A percentile compares a stretch with the other conserved stretches of the same genome.
These are phyloP conservation scores for Kluyveromyces aestuarii DNA, from an alignment of 805 yeast genomes.

Conservation along the genomic window DNA sequence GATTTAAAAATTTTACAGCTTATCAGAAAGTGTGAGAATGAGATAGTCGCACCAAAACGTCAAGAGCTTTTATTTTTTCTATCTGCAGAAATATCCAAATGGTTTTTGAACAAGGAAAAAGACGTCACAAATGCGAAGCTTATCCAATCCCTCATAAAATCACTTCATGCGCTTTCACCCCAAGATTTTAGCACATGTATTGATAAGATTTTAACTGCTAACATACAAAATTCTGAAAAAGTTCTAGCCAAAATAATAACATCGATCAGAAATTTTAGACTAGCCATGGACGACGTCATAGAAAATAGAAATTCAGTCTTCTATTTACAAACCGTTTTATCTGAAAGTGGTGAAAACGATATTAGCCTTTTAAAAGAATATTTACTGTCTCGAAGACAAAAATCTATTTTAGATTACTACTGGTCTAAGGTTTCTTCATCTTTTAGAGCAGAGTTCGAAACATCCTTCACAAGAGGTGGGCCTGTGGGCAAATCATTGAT, in stretches of 20 bases:
- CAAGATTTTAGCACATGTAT: constrained; percentile 15
- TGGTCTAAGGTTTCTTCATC: constrained; percentile 19
- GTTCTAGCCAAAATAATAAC: constrained; percentile 20
- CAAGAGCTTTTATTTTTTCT: constrained; percentile 15
- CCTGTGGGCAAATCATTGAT: constrained; percentile 26
- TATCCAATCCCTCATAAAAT: constrained; percentile 7
- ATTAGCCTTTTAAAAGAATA: constrained; percentile 12
- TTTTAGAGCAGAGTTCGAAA: constrained; percentile 26
- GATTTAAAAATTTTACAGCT: constrained; percentile 20
- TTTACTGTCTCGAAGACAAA: constrained; percentile 9
- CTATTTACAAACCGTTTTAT: constrained; percentile 13
- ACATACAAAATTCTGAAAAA: constrained; percentile 13
- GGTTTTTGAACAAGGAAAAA: constrained; percentile 8
- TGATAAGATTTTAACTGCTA: constrained; percentile 16
- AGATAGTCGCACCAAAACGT: constrained; percentile 12
- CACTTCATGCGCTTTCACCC: constrained; percentile 16
- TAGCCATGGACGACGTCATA: constrained; percentile 14
- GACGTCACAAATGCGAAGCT: constrained; percentile 5
- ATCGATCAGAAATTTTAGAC: constrained; percentile 20
- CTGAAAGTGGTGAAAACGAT: constrained; percentile 9
- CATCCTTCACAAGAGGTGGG: constrained; percentile 26
- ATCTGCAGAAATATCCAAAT: constrained; percentile 10
- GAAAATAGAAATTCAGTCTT: constrained; percentile 10
- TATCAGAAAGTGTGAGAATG: constrained; percentile 17
- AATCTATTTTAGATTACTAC: constrained; percentile 10